A percentile compares a stretch with the other conserved stretches of the same genome.
Conservation (phyloP, 306 rosid genomes). For the Biancaea sappan region DNA sequence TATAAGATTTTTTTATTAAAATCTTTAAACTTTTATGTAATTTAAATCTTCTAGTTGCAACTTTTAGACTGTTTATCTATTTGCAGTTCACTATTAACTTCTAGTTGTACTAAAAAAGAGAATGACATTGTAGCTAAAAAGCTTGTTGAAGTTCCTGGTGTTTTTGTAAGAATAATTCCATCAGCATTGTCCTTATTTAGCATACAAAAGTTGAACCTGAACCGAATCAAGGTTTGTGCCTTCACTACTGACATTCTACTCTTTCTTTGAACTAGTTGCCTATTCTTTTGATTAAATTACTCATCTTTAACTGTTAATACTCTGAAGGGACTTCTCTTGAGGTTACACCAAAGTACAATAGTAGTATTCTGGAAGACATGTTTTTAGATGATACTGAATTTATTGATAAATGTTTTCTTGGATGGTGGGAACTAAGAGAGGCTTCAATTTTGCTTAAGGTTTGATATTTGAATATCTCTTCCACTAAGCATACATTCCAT, state of each 20-base stretch:
- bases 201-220: constrained; percentile 56
- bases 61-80: too few relatives aligned
- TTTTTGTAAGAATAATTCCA: constrained; percentile 68
- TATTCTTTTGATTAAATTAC: constrained; percentile 11
- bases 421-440: constrained; percentile 73
- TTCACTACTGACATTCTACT: constrained; percentile 1
- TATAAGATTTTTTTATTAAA: too few relatives aligned
- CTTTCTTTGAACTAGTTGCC: background rate
- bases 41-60: too few relatives aligned
- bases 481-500: constrained; percentile 23
- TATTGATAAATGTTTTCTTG: constrained; percentile 52
- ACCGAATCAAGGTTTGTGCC: constrained; percentile 60
- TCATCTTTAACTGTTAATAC: constrained; percentile 32
- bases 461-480: constrained; percentile 18
- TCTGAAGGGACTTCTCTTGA: constrained; percentile 51
- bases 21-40: too few relatives aligned
- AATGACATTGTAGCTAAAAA: constrained; percentile 47
- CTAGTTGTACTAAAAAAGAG: background rate
- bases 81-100: too few relatives aligned
- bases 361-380: constrained; percentile 89
- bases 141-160: constrained; percentile 51
- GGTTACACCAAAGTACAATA: constrained; percentile 83
- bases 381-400: constrained; percentile 64
- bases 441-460: constrained; percentile 82
- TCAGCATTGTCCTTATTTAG: constrained; percentile 56